Evolutionary conservation across 139 green algal species (phyloP), one percentile per base, ranked within the genome.

Genomic region (Chlamydomonas incerta): DNA sequence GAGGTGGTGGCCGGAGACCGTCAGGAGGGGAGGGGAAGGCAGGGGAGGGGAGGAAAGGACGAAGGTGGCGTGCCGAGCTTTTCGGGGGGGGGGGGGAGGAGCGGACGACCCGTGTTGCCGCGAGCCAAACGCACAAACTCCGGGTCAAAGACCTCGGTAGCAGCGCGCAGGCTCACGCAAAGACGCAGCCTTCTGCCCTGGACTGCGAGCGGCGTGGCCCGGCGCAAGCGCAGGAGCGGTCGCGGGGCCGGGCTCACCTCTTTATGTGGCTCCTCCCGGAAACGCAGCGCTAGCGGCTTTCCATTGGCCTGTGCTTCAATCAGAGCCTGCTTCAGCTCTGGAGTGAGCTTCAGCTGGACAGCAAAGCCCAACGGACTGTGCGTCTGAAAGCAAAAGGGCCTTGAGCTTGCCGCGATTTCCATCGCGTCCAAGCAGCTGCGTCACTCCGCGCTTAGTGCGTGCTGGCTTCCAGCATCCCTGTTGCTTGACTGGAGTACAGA

Each of bases 311-410:
- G 52, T 10, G 80, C 80, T 50, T 52, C 74, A 10, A 71, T 13
- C 3, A 86, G 57, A 33, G 68, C 68, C 24, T 86, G 80, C 33
- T 71, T 79, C 29, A 86, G 68, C 68, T 86, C 80, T 17, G 80
- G 68, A 1, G 80, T 80, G 10, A 86, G 68, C 26, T 69, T 70
- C 13, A 86, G 58, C 37, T 86, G 80, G 8, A 79, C 80, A 10
- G 80, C 80, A 37, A 72, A 79, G 24, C 47, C 66, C 79, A 85
- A 33, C 66, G 79, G 66, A 8, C 28, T 75, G 41, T 29, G 35
- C 23, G 47, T 57, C 47, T 75, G 65, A 23, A 34, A 85, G 10
- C 47, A 55, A 29, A 72, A 82, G 10, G 74, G 55, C 50, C 55
- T 69, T 18, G 67, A 47, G 41, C 41, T 50, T 50, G 41, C n/a